These are phyloP conservation scores for carrot (Daucus carota) DNA, from an alignment of 129 eudicot genomes.

Conservation along the genomic window DH1_v3.0 NC_030386.2:21279501-21280000, in stretches of 20 bases:
- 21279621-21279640: too few species aligned
- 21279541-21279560: too few species aligned
- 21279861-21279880: slow-evolving; percentile 59
- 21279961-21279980: too few species aligned
- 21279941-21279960: too few species aligned
- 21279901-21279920: slow-evolving; percentile 41
- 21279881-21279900: slow-evolving; percentile 42
- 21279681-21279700: too few species aligned
- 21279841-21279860: slow-evolving; percentile 62
- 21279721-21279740: not conserved
- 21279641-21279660: too few species aligned
- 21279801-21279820: slow-evolving; percentile 40
- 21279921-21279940: slow-evolving; percentile 39
- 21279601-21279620: too few species aligned
- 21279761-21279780: not conserved
- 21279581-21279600: too few species aligned
- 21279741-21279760: not conserved
- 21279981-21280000: not conserved
- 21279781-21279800: slow-evolving; percentile 19
- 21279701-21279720: not conserved
- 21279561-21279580: too few species aligned
- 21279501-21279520: slow-evolving; percentile 16
- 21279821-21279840: slow-evolving; percentile 16
- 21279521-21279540: too few species aligned
- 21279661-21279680: too few species aligned